phyloP scores from a whole-genome alignment of 192 early-diverging fungal species.

The Entomortierella parvispora region DNA sequence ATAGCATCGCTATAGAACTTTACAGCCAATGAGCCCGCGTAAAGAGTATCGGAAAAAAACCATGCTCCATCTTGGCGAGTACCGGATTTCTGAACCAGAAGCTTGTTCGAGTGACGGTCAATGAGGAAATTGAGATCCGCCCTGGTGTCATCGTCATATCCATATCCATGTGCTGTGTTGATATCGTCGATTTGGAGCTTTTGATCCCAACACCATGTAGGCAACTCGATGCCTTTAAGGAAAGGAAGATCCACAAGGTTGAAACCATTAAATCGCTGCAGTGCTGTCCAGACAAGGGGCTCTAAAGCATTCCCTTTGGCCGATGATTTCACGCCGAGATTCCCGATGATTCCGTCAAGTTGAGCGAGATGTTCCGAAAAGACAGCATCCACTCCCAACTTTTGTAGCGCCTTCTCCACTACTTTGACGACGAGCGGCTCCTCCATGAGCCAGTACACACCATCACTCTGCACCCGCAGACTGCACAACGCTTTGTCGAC shows the following conservation, averaged over 20 bases:
- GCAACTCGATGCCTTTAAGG: slow-evolving; percentile 8
- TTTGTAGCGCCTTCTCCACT: slow-evolving; percentile 15
- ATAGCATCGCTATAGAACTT: slow-evolving; percentile 4
- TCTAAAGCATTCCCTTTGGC: slow-evolving; percentile 9
- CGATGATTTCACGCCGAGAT: slow-evolving; percentile 1
- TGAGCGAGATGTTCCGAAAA: slow-evolving; percentile 10
- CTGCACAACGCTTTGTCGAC: slow-evolving; percentile 8
- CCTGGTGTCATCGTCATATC: not conserved
- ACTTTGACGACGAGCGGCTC: slow-evolving; percentile 22
- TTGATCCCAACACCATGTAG: not conserved
- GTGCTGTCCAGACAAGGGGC: not conserved
- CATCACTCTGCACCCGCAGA: slow-evolving; percentile 5
- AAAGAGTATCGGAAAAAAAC: slow-evolving; percentile 4
- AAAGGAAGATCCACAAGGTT: slow-evolving; percentile 8
- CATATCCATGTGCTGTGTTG: slow-evolving; percentile 16
- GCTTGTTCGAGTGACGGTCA: slow-evolving; percentile 4
- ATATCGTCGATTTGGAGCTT: slow-evolving; percentile 13
- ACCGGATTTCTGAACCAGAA: not conserved
- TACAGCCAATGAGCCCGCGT: not conserved
- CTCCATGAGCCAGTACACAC: slow-evolving; percentile 12
- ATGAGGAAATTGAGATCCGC: slow-evolving; percentile 5
- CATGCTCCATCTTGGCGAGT: slow-evolving; percentile 3
- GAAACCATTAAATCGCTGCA: not conserved
- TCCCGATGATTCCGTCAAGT: slow-evolving; percentile 3
- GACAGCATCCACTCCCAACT: not conserved